Percentiles rank a stretch among this genome's conserved stretches.
Conservation (phyloP, 495 filamentous ascomycete species). For the Aspergillus olivimuriae region DNA sequence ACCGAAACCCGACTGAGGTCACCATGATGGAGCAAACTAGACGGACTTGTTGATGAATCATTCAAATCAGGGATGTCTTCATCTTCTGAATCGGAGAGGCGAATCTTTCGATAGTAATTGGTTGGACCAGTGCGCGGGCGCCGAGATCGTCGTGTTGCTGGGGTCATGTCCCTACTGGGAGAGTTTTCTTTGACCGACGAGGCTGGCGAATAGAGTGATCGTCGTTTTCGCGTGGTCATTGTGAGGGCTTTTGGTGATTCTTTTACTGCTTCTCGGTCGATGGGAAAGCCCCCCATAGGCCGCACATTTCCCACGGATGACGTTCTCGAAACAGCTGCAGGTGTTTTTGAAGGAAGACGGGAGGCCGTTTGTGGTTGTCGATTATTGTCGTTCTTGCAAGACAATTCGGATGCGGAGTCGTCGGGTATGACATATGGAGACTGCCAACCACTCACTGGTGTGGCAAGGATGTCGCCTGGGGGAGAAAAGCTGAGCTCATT, state of each 20-base stretch:
- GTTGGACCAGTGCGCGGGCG: constrained; percentile 15
- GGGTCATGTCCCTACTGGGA: not conserved
- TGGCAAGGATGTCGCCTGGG: too few relatives aligned
- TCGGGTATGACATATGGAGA: not conserved
- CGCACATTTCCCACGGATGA: too few relatives aligned
- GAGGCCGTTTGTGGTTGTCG: too few relatives aligned
- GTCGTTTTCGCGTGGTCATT: not conserved
- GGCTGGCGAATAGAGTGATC: not conserved
- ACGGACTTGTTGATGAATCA: not conserved
- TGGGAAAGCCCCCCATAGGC: too few relatives aligned
- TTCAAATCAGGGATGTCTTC: constrained; percentile 6
- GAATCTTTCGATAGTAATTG: constrained; percentile 21
- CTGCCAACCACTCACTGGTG: not conserved
- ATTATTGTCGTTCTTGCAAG: too few relatives aligned
- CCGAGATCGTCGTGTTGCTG: constrained; percentile 17
- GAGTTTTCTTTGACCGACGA: not conserved
- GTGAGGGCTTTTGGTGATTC: not conserved
- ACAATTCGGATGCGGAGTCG: too few relatives aligned
- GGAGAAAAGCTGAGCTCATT: too few relatives aligned
- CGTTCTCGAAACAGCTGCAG: not conserved
- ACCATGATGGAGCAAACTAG: too few relatives aligned
- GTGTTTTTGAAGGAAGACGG: too few relatives aligned
- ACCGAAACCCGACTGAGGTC: too few relatives aligned
- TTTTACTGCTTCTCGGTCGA: not conserved
- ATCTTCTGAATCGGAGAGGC: constrained; percentile 4